Evolutionary conservation across 116 monocot species (phyloP).

Genomic region (Dioscorea cayenensis): DNA sequence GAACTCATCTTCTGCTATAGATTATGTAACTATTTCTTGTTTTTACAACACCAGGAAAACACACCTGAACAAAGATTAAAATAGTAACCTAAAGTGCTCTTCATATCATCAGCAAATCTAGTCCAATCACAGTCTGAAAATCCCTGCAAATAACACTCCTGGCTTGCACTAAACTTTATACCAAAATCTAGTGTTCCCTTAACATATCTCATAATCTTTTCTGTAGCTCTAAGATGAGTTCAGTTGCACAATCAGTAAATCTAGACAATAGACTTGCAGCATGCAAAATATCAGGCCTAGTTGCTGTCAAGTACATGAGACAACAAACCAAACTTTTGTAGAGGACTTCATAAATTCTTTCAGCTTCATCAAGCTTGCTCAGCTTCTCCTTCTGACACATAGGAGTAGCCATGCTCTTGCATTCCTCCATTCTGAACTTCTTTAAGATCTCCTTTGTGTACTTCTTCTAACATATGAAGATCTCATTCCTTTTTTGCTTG

Average conservation of each 20-base stretch:
- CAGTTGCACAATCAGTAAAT: neutral
- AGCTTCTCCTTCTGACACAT: neutral
- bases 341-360: neutral
- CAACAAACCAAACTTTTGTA: neutral
- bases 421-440: neutral
- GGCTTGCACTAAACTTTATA: neutral
- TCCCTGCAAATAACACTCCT: neutral
- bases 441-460: neutral
- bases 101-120: neutral
- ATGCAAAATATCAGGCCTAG: neutral
- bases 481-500: too few relatives aligned
- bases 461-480: too few relatives aligned
- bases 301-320: neutral
- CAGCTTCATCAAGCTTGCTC: neutral
- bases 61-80: neutral
- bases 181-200: neutral
- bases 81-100: neutral
- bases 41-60: neutral
- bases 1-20: neutral
- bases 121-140: neutral
- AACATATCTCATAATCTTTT: neutral
- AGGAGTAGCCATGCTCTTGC: neutral
- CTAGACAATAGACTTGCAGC: neutral
- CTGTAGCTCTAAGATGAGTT: neutral
- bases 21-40: neutral